Percentiles rank a stretch among this genome's conserved stretches.
These are phyloP conservation scores for Globisporangium okanoganense DNA, from an alignment of 352 stramenopile species.

Conservation along the genomic window DNA sequence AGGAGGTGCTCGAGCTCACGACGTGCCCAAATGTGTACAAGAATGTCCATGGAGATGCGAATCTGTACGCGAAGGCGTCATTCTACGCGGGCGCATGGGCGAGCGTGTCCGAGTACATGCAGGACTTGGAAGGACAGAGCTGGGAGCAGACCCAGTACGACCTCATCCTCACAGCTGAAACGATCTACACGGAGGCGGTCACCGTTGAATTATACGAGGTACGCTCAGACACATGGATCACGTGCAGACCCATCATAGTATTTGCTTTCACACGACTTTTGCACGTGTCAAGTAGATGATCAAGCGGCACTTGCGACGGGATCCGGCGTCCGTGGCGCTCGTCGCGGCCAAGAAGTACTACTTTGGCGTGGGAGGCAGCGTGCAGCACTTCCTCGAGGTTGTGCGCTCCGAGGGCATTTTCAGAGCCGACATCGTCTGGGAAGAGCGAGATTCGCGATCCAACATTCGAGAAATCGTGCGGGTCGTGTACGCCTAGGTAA, in stretches of 20 bases:
- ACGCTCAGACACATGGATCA: neutral
- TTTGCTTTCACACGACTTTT: neutral
- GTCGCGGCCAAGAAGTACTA: constrained; percentile 87
- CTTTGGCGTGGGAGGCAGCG: constrained; percentile 81
- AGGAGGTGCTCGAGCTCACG: constrained; percentile 83
- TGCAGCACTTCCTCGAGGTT: constrained; percentile 78
- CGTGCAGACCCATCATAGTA: neutral
- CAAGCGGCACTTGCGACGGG: constrained; percentile 57
- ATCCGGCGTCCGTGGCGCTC: constrained; percentile 41
- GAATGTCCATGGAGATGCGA: constrained; percentile 29
- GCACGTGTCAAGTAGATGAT: constrained; percentile 41
- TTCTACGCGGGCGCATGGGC: constrained; percentile 81
- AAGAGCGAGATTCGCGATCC: constrained; percentile 63
- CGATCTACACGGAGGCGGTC: constrained; percentile 81
- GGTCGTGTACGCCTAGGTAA: constrained; percentile 28
- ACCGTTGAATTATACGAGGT: constrained; percentile 69
- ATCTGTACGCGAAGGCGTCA: constrained; percentile 31
- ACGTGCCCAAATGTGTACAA: constrained; percentile 73
- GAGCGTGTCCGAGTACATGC: constrained; percentile 56
- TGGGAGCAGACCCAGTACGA: constrained; percentile 51
- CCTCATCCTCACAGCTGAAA: constrained; percentile 81
- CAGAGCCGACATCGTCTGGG: constrained; percentile 55
- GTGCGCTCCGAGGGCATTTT: constrained; percentile 47
- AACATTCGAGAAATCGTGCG: constrained; percentile 84
- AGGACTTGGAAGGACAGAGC: constrained; percentile 25